Evolutionary conservation across 2,329 filamentous ascomycete species (phyloP), one percentile per base, ranked within the genome.

Genomic region (Epichloe festucae): DNA sequence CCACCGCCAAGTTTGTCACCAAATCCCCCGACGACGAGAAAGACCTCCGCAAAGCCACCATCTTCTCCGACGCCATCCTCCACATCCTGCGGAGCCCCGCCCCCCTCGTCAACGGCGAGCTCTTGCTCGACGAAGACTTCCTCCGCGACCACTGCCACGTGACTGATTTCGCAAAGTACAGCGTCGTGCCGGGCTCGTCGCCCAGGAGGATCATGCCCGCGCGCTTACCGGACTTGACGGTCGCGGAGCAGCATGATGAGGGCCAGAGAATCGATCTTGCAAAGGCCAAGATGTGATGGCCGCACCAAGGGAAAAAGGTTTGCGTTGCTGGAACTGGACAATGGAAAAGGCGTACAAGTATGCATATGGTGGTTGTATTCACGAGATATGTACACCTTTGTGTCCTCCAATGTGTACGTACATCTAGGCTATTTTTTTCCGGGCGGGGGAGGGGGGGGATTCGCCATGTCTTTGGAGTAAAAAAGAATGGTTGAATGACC

Each of bases 111-210:
- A 94, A 88, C 62, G 89, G 88, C 0, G 67, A 79, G 43, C 69
- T 91, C 5, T 74, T 84, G 53, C 76, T 89, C 1, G 89, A 94
- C 60, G 88, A 94, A 63, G 88, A 94, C 62, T 93, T 89, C 57
- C 70, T 94, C 34, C 73, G 85, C 17, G 71, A 76, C 6, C 73
- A 82, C 53, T 73, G 69, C 19, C 81, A 82, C 1, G 72, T 89
- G 3, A 73, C 67, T 0, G 86, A 94, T 63, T 93, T 94, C 59
- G 75, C 74, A 0, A 77, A 80, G 59, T 94, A 94, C 63, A 78
- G 74, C 36, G 65, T 91, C n/a, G 73, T 90, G 1, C 70, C 76
- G 0, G 85, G 84, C 1, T 59, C 76, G 0, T 68, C 52, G 1
- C 87, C 88, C 0, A 70, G 88, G 52, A 72, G 88, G 19, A 94